Conservation (phyloP, 768 basidiomycete species). For the Dendrothele bispora region DNA sequence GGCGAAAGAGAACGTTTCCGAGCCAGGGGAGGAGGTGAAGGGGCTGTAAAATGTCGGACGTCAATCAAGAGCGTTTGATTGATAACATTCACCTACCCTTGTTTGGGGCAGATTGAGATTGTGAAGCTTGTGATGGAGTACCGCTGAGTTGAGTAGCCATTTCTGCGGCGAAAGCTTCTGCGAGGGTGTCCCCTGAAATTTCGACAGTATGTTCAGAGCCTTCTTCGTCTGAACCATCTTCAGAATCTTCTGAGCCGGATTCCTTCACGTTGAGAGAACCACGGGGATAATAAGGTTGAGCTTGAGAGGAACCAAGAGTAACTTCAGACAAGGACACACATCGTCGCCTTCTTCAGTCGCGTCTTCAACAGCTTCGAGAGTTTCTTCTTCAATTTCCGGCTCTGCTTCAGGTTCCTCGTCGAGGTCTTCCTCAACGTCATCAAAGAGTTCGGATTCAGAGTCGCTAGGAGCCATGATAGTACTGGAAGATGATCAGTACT, state of each 20-base stretch:
- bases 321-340: slow-evolving; percentile 40
- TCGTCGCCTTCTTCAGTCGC: slow-evolving; percentile 69
- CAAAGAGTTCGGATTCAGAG: slow-evolving; percentile 56
- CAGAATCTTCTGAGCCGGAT: slow-evolving; percentile 45
- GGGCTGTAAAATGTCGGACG: slow-evolving; percentile 20
- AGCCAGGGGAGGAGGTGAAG: slow-evolving; percentile 32
- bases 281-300: slow-evolving; percentile 8
- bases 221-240: slow-evolving; percentile 35
- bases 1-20: slow-evolving; percentile 51
- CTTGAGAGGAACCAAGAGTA: slow-evolving; percentile 3
- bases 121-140: too few species aligned
- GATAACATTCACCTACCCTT: too few species aligned
- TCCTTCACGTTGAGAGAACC: slow-evolving; percentile 36
- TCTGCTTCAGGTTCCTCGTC: slow-evolving; percentile 46
- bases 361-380: slow-evolving; percentile 58
- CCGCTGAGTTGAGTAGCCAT: too few species aligned
- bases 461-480: slow-evolving; percentile 52
- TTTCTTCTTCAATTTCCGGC: slow-evolving; percentile 57
- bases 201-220: slow-evolving; percentile 39
- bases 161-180: slow-evolving; percentile 19
- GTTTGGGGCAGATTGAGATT: too few species aligned
- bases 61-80: slow-evolving; percentile 8
- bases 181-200: slow-evolving; percentile 22
- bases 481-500: background rate
- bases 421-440: slow-evolving; percentile 62